Evolutionary conservation across 345 rosid genomes (phyloP).

Genomic region (Crucihimalaya himalaica): DNA sequence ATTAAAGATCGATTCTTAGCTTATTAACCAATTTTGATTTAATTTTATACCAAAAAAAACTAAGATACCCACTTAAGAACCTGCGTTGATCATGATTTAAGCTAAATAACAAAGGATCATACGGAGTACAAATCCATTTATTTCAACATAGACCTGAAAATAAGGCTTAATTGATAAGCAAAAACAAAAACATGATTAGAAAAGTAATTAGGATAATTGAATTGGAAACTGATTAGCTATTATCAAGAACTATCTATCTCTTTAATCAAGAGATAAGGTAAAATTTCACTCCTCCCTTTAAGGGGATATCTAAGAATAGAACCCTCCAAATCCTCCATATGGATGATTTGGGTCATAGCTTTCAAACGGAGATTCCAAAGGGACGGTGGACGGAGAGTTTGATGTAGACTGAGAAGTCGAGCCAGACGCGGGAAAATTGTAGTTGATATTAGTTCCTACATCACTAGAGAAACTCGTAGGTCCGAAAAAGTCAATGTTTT

Average conservation of each 20-base stretch:
- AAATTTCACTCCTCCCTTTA: neutral
- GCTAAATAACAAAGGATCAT: slow-evolving; percentile 4
- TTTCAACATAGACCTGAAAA: slow-evolving; percentile 6
- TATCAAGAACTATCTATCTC: neutral
- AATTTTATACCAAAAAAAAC: no score
- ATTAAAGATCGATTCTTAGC: no score
- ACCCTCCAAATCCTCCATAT: slow-evolving; percentile 33
- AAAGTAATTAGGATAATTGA: slow-evolving; percentile 4
- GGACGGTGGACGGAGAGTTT: slow-evolving; percentile 27
- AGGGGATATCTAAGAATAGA: slow-evolving; percentile 27
- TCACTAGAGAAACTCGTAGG: slow-evolving; percentile 28
- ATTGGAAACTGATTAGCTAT: slow-evolving; percentile 23
- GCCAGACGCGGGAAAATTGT: slow-evolving; percentile 35
- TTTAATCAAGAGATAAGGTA: slow-evolving; percentile 11
- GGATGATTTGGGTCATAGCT: slow-evolving; percentile 35
- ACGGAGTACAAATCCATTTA: slow-evolving; percentile 5
- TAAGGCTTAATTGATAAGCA: neutral
- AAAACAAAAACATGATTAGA: slow-evolving; percentile 4
- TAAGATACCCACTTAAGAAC: no score
- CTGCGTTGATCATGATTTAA: no score
- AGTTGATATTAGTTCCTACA: slow-evolving; percentile 30
- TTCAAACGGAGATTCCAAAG: slow-evolving; percentile 31
- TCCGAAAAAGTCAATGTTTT: slow-evolving; percentile 28
- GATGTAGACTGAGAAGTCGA: slow-evolving; percentile 36
- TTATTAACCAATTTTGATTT: no score